phyloP scores from a whole-genome alignment of 352 stramenopile species.

The Blastocystis sp. region DNA sequence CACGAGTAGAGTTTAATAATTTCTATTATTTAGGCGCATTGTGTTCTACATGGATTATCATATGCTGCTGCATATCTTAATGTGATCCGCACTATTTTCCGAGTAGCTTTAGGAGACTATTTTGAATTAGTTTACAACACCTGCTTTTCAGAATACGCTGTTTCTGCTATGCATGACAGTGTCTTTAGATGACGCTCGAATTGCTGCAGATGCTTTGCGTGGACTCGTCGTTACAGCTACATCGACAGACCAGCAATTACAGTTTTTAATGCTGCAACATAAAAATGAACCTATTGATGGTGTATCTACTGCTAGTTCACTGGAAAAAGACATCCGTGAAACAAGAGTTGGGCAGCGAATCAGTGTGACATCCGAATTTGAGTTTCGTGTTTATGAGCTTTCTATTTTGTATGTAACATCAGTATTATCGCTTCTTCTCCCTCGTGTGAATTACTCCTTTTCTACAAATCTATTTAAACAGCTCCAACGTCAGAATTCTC shows the following conservation, averaged over 20 bases:
- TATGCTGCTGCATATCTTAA: not conserved
- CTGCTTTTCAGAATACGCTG: slow-evolving; percentile 14
- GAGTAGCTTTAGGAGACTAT: not conserved
- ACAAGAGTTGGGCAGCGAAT: not conserved
- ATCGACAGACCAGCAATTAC: not conserved
- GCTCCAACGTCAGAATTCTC: not conserved
- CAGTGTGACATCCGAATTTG: not conserved
- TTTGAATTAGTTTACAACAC: slow-evolving; percentile 5
- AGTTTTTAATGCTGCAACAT: not conserved
- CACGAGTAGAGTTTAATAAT: not conserved
- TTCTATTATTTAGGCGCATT: not conserved
- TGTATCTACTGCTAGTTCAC: not conserved
- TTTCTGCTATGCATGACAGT: not conserved
- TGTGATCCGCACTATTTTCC: not conserved
- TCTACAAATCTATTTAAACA: slow-evolving; percentile 49
- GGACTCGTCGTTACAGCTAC: not conserved
- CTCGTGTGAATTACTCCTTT: slow-evolving; percentile 23
- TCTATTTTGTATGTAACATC: not conserved
- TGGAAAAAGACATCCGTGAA: not conserved
- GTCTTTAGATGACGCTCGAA: not conserved
- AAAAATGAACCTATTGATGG: not conserved
- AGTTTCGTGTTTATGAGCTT: not conserved
- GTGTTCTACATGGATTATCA: not conserved
- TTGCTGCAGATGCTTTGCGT: not conserved
- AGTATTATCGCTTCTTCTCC: not conserved